phyloP scores from a whole-genome alignment of 2,329 filamentous ascomycete genomes.

The Fusarium caatingaense region DNA sequence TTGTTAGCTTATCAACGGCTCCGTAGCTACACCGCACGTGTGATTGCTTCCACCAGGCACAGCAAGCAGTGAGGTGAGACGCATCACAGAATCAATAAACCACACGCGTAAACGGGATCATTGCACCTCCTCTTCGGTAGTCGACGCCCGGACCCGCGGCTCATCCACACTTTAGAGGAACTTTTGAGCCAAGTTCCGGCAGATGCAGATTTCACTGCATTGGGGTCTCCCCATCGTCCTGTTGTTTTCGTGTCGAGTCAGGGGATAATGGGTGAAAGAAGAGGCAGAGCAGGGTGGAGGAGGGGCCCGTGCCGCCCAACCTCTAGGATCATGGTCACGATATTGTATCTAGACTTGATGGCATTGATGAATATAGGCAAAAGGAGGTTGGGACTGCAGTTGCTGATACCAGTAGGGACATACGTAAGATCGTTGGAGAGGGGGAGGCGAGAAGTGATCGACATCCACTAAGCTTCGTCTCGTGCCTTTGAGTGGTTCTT shows the following conservation, averaged over 20 bases:
- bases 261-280: constrained; percentile 13
- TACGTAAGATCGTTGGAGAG: constrained; percentile 1
- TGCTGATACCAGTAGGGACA: constrained; percentile 16
- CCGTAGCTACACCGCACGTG: constrained; percentile 27
- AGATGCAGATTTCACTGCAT: constrained; percentile 34
- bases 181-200: constrained; percentile 37
- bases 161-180: constrained; percentile 27
- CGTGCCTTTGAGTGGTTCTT: constrained; percentile 26
- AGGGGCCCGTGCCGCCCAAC: constrained; percentile 22
- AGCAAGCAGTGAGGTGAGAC: not conserved
- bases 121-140: constrained; percentile 20
- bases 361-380: not conserved
- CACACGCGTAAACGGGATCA: constrained; percentile 16
- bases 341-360: constrained; percentile 19
- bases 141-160: constrained; percentile 35
- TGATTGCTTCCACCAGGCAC: constrained; percentile 6
- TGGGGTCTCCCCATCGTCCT: constrained; percentile 13
- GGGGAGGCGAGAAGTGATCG: constrained; percentile 33
- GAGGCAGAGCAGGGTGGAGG: not conserved
- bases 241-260: constrained; percentile 25
- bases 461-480: constrained; percentile 34
- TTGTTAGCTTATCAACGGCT: constrained; percentile 2
- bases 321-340: not conserved
- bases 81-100: constrained; percentile 5
- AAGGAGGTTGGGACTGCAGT: constrained; percentile 14